Conservation (phyloP, 1,284 basidiomycete genomes). For the Leccinum pachyderme region DNA sequence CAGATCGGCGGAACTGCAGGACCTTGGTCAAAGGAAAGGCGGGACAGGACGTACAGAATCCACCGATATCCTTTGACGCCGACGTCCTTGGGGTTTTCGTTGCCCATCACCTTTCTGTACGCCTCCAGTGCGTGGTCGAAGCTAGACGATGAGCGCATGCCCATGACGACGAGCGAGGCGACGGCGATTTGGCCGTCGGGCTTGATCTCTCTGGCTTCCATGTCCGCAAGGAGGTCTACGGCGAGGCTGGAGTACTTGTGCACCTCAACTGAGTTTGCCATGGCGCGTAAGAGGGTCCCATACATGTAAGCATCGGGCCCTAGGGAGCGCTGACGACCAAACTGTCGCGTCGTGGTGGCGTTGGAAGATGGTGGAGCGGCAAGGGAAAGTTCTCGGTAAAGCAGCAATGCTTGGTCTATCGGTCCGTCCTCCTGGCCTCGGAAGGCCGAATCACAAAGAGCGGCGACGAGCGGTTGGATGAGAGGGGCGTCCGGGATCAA, state of each 20-base stretch:
- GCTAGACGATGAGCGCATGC: conserved; percentile 53
- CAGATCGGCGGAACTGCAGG: conserved; percentile 52
- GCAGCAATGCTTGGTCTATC: conserved; percentile 48
- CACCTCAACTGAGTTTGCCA: conserved; percentile 44
- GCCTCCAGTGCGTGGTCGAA: conserved; percentile 60
- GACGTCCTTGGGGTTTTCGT: conserved; percentile 41
- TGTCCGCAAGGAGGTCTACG: conserved; percentile 56
- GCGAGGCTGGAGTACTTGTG: conserved; percentile 49
- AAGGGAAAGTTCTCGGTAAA: conserved; percentile 47
- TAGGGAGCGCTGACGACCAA: conserved; percentile 29
- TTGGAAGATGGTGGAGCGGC: conserved; percentile 17
- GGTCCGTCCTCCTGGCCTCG: conserved; percentile 38
- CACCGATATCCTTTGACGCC: conserved; percentile 56
- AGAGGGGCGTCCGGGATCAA: conserved; percentile 47
- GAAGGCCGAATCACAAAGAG: conserved; percentile 42
- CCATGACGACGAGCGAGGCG: conserved; percentile 54
- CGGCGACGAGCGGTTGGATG: conserved; percentile 50
- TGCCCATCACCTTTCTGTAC: conserved; percentile 48
- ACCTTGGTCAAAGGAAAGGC: conserved; percentile 45
- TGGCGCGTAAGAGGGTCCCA: conserved; percentile 53
- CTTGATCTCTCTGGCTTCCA: conserved; percentile 41
- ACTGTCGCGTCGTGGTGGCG: conserved; percentile 10
- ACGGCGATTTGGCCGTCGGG: conserved; percentile 40
- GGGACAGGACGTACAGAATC: conserved; percentile 64
- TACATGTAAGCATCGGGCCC: conserved; percentile 54